Conservation (phyloP, 2,329 filamentous ascomycete genomes). For the Colletotrichum sp. region DNA sequence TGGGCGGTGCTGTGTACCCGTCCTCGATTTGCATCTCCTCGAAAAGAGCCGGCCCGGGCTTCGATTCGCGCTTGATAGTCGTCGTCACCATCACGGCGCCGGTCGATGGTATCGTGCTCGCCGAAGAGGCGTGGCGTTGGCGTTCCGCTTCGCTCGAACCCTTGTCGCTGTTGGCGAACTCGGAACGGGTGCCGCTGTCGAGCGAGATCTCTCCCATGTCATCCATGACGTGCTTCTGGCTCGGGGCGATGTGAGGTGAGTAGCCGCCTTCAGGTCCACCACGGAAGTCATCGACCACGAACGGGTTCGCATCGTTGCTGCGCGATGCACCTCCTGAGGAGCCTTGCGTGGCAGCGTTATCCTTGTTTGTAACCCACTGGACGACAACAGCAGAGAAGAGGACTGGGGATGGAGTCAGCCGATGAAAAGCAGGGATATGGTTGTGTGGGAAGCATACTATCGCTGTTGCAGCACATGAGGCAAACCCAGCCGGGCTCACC, state of each 20-base stretch:
- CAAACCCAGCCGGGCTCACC: conserved; percentile 71
- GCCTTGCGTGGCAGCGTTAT: conserved; percentile 38
- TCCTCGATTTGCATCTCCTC: conserved; percentile 8
- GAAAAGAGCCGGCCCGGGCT: conserved; percentile 17
- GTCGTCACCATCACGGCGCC: conserved; percentile 39
- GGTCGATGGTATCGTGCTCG: background rate
- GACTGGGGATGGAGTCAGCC: conserved; percentile 39
- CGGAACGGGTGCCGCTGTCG: background rate
- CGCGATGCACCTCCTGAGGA: background rate
- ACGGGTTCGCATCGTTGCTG: background rate
- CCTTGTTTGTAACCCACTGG: conserved; percentile 61
- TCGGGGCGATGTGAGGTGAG: conserved; percentile 20
- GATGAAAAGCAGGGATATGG: background rate
- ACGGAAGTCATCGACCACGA: background rate
- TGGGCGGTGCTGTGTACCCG: background rate
- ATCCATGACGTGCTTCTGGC: conserved; percentile 27
- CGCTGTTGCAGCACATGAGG: conserved; percentile 68
- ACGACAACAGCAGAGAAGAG: conserved; percentile 66
- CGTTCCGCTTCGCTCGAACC: background rate
- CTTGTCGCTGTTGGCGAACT: conserved; percentile 4
- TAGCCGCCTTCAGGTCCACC: background rate
- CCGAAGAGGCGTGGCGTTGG: background rate
- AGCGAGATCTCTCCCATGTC: conserved; percentile 26
- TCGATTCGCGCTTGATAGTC: conserved; percentile 38
- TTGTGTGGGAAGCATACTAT: conserved; percentile 47